phyloP scores from a whole-genome alignment of 1,284 basidiomycete species.

The Rhodotorula sp. region DNA sequence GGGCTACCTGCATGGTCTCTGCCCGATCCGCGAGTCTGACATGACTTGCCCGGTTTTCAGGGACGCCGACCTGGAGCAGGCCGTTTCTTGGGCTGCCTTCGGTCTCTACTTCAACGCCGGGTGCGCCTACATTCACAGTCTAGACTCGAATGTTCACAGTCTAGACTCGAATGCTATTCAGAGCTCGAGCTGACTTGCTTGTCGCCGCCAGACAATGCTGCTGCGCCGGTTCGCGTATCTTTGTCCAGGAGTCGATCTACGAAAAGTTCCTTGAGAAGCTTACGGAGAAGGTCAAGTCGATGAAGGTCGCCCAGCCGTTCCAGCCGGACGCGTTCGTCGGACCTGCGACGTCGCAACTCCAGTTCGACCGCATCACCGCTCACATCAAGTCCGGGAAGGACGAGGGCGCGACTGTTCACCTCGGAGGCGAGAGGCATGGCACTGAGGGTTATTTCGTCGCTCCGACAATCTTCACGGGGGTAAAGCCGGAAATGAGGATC shows the following conservation, averaged over 20 bases:
- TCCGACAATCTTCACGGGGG: slow-evolving; percentile 81
- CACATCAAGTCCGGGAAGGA: slow-evolving; percentile 83
- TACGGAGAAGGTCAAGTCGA: slow-evolving; percentile 58
- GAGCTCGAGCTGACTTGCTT: background rate
- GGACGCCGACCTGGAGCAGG: slow-evolving; percentile 63
- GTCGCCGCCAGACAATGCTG: slow-evolving; percentile 74
- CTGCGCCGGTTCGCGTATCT: slow-evolving; percentile 80
- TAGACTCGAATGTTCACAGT: no score
- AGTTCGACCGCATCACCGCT: slow-evolving; percentile 68
- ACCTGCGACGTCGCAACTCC: slow-evolving; percentile 73
- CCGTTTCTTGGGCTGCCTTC: slow-evolving; percentile 69
- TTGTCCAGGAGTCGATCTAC: slow-evolving; percentile 72
- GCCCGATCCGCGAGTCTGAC: no score
- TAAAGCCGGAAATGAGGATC: slow-evolving; percentile 74
- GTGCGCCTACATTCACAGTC: background rate
- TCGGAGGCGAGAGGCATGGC: slow-evolving; percentile 73
- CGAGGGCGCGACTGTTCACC: slow-evolving; percentile 74
- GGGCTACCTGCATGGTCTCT: background rate
- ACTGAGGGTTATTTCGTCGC: slow-evolving; percentile 60
- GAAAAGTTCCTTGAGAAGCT: slow-evolving; percentile 65
- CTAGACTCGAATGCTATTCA: no score
- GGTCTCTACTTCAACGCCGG: slow-evolving; percentile 17
- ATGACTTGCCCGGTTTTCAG: slow-evolving; percentile 48
- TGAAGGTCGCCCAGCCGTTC: slow-evolving; percentile 79
- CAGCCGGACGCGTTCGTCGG: slow-evolving; percentile 68